Conservation (phyloP, 1,284 basidiomycete species). For the Spongispora temasekensis region DNA sequence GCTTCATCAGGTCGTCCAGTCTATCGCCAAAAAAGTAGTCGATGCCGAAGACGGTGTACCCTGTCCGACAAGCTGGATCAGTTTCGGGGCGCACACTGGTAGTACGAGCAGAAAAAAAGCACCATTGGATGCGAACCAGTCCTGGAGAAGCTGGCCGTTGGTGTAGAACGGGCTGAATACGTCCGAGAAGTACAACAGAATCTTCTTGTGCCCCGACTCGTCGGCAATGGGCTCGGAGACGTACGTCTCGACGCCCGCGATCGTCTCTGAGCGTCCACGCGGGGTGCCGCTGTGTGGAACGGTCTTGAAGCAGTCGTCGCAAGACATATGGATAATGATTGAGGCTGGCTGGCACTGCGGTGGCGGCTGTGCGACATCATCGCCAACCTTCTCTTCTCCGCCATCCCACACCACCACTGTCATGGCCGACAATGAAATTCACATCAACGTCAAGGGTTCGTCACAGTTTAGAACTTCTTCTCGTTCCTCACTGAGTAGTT, state of each 20-base stretch:
- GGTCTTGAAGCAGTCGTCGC: slow-evolving; percentile 44
- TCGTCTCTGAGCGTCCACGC: slow-evolving; percentile 33
- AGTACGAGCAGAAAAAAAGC: neutral
- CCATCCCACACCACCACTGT: slow-evolving; percentile 5
- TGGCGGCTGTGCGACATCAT: slow-evolving; percentile 19
- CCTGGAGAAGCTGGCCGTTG: slow-evolving; percentile 54
- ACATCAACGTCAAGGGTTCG: slow-evolving; percentile 75
- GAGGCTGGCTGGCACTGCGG: neutral
- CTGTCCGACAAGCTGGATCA: slow-evolving; percentile 34
- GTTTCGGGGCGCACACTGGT: no score
- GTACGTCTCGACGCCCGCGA: slow-evolving; percentile 54
- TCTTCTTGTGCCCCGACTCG: slow-evolving; percentile 33
- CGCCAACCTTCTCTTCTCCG: neutral
- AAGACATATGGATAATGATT: slow-evolving; percentile 26
- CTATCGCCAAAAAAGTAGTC: slow-evolving; percentile 62
- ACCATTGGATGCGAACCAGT: slow-evolving; percentile 55
- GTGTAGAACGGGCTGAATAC: slow-evolving; percentile 51
- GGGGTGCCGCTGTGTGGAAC: slow-evolving; percentile 52
- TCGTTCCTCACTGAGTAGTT: neutral
- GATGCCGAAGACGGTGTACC: slow-evolving; percentile 52
- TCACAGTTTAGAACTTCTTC: neutral
- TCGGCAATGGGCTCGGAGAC: slow-evolving; percentile 42
- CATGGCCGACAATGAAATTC: slow-evolving; percentile 66
- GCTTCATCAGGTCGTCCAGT: slow-evolving; percentile 36
- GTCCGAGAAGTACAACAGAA: slow-evolving; percentile 55